A percentile compares a stretch with the other conserved stretches of the same genome.
These are phyloP conservation scores for Pezicula carpinea DNA, from an alignment of 2,329 filamentous ascomycete genomes.

Conservation along the genomic window DNA sequence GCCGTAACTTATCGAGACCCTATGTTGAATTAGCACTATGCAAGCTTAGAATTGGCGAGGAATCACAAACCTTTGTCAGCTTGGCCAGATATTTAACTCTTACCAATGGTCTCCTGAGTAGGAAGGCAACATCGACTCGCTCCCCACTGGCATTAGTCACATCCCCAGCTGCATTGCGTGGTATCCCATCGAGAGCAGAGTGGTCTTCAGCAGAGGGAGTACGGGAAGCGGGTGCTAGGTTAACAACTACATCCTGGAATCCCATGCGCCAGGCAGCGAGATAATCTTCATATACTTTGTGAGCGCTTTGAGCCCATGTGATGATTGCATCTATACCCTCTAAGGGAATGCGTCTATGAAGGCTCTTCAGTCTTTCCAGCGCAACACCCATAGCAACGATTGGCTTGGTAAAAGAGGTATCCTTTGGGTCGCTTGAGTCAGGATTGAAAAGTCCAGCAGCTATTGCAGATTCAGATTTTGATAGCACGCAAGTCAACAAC, in stretches of 20 bases:
- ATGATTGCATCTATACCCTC: slow-evolving; percentile 68
- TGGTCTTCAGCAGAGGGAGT: slow-evolving; percentile 50
- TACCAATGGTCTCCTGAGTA: slow-evolving; percentile 84
- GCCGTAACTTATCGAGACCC: slow-evolving; percentile 25
- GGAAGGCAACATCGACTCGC: slow-evolving; percentile 87
- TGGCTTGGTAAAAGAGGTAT: slow-evolving; percentile 66
- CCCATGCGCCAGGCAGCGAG: slow-evolving; percentile 85
- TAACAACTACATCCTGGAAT: slow-evolving; percentile 92
- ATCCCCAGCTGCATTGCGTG: slow-evolving; percentile 60
- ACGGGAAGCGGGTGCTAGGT: slow-evolving; percentile 67
- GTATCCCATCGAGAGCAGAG: slow-evolving; percentile 54
- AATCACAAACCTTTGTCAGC: slow-evolving; percentile 60
- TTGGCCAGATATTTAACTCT: slow-evolving; percentile 84
- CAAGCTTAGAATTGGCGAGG: slow-evolving; percentile 2
- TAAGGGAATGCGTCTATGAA: slow-evolving; percentile 77
- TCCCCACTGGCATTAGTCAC: slow-evolving; percentile 64
- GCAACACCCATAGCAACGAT: slow-evolving; percentile 93
- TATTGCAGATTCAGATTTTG: slow-evolving; percentile 60
- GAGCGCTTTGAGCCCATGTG: slow-evolving; percentile 74
- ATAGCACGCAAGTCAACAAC: slow-evolving; percentile 77
- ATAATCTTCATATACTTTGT: slow-evolving; percentile 79
- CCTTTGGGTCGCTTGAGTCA: slow-evolving; percentile 38
- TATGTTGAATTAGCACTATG: slow-evolving; percentile 14
- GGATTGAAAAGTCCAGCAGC: slow-evolving; percentile 65
- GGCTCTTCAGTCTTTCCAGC: slow-evolving; percentile 74